Conservation (phyloP, 2,329 filamentous ascomycete species). For the Pyrenophora seminiperda region DNA sequence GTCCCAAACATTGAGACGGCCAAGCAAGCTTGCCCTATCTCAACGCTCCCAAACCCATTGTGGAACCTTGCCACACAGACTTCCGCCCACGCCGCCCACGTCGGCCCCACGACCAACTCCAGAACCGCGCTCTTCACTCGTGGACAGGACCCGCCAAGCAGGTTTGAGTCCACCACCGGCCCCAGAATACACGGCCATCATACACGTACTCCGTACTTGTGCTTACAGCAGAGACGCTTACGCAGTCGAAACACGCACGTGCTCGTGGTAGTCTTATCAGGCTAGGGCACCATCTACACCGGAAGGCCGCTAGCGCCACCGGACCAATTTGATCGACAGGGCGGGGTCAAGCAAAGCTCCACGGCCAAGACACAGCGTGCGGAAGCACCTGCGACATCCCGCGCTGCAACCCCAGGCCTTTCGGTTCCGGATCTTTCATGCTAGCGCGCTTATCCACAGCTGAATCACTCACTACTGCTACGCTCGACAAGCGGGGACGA, state of each 20-base stretch:
- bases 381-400: constrained; percentile 40
- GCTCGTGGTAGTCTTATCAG: constrained; percentile 6
- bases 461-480: constrained; percentile 10
- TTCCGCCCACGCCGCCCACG: constrained; percentile 18
- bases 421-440: constrained; percentile 15
- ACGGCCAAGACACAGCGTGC: constrained; percentile 28
- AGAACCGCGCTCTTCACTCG: constrained; percentile 19
- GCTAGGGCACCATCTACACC: constrained; percentile 17
- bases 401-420: constrained; percentile 31
- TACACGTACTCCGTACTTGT: constrained; percentile 20
- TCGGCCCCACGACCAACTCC: constrained; percentile 23
- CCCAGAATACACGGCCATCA: constrained; percentile 17
- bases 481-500: constrained; percentile 8
- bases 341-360: constrained; percentile 17
- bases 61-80: constrained; percentile 25
- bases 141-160: constrained; percentile 33
- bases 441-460: constrained; percentile 10
- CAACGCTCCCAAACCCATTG: constrained; percentile 32
- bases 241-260: constrained; percentile 30
- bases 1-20: constrained; percentile 32
- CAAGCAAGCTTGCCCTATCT: constrained; percentile 24
- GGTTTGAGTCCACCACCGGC: constrained; percentile 25
- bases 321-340: constrained; percentile 26
- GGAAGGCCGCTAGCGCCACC: constrained; percentile 22
- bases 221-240: constrained; percentile 25